A percentile compares a stretch with the other conserved stretches of the same genome.
These are phyloP conservation scores for Leishmania tarentolae DNA, from an alignment of 208 protist genomes.

Conservation along the genomic window DNA sequence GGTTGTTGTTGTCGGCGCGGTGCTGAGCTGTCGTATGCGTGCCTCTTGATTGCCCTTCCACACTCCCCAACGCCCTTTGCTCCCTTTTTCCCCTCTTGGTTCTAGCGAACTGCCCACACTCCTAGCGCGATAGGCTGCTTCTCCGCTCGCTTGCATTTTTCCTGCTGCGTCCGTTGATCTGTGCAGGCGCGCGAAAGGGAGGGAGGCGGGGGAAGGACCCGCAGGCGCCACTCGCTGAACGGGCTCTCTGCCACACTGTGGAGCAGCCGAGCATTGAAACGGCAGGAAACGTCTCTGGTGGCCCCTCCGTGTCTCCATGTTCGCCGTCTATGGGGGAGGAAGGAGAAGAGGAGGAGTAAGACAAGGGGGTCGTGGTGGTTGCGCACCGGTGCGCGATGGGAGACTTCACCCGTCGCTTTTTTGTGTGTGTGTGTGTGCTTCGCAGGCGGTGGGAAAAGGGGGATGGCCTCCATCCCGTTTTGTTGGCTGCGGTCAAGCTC, in stretches of 20 bases:
- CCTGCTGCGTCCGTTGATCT: too few species aligned
- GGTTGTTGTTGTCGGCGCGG: too few species aligned
- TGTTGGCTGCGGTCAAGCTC: neutral
- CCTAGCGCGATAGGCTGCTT: neutral
- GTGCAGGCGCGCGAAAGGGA: too few species aligned
- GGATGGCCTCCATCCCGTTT: neutral
- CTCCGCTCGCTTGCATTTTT: too few species aligned
- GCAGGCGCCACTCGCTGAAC: too few species aligned
- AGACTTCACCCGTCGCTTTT: neutral
- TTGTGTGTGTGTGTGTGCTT: neutral
- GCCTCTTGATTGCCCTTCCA: neutral
- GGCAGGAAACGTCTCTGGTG: too few species aligned
- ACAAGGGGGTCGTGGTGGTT: neutral
- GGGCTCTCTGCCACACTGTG: too few species aligned
- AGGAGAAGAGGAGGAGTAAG: too few species aligned
- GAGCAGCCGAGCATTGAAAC: too few species aligned
- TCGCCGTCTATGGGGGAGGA: too few species aligned
- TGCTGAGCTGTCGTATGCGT: neutral
- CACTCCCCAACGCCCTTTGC: neutral
- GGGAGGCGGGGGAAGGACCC: too few species aligned
- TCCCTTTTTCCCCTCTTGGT: neutral
- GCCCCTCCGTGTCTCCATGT: too few species aligned
- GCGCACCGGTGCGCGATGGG: neutral
- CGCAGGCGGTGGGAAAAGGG: neutral
- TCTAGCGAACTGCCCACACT: neutral